Evolutionary conservation across 805 yeast species (phyloP).

Genomic region (Ogataea sp.): DNA sequence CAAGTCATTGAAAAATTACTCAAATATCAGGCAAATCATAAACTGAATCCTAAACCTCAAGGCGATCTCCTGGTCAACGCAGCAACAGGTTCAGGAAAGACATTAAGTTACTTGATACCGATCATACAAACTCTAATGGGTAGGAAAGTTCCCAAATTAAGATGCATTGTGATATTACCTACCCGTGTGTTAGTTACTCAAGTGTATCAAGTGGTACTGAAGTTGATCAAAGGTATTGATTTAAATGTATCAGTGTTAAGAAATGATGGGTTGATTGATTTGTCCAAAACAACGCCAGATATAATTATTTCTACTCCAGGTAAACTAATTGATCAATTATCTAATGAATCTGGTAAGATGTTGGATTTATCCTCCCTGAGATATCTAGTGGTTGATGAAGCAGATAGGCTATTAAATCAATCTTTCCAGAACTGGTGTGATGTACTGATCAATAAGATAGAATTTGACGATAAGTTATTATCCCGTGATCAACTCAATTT

Average conservation of each 20-base stretch:
- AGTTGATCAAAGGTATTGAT: slow-evolving; percentile 58
- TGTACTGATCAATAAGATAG: slow-evolving; percentile 35
- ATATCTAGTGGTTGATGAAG: slow-evolving; percentile 71
- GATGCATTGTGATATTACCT: slow-evolving; percentile 81
- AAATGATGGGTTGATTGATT: slow-evolving; percentile 47
- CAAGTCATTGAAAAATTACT: slow-evolving; percentile 52
- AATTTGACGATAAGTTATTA: slow-evolving; percentile 21
- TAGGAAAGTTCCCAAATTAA: slow-evolving; percentile 60
- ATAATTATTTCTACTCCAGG: slow-evolving; percentile 71
- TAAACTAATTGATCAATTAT: slow-evolving; percentile 69
- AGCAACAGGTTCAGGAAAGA: slow-evolving; percentile 93
- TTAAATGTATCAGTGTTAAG: slow-evolving; percentile 56
- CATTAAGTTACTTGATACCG: slow-evolving; percentile 83
- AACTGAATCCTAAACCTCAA: slow-evolving; percentile 40
- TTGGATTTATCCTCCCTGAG: slow-evolving; percentile 45
- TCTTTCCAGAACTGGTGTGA: slow-evolving; percentile 90
- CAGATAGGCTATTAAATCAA: slow-evolving; percentile 76
- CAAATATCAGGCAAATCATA: slow-evolving; percentile 31
- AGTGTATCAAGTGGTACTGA: slow-evolving; percentile 58
- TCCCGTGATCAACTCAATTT: slow-evolving; percentile 9
- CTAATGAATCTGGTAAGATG: slow-evolving; percentile 15
- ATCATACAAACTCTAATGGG: slow-evolving; percentile 57
- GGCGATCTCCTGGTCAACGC: slow-evolving; percentile 89
- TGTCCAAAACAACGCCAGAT: slow-evolving; percentile 51
- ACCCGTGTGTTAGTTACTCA: slow-evolving; percentile 83